phyloP scores from a whole-genome alignment of 208 protist species.

The Acanthamoeba royreba region DNA sequence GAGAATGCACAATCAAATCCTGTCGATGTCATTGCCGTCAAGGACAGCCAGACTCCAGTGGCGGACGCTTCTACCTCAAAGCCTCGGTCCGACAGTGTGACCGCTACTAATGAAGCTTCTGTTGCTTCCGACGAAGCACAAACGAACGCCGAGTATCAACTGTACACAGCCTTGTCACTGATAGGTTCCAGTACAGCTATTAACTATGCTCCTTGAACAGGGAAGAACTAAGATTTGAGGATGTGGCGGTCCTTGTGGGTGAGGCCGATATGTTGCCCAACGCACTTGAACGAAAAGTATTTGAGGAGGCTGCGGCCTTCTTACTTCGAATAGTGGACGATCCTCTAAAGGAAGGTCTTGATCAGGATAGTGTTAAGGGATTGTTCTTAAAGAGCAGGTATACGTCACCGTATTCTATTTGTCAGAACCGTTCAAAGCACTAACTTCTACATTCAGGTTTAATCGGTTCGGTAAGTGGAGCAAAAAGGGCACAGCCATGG shows the following conservation, averaged over 20 bases:
- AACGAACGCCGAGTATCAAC: background rate
- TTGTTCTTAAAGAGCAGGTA: slow-evolving; percentile 33
- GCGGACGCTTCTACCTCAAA: no score
- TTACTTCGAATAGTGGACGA: background rate
- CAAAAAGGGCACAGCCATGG: background rate
- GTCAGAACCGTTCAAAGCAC: no score
- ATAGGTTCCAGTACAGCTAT: background rate
- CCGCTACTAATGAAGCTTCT: no score
- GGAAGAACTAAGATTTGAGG: background rate
- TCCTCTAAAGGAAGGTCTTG: background rate
- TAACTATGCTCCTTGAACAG: no score
- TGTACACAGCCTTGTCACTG: background rate
- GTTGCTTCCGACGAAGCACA: no score
- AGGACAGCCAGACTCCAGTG: no score
- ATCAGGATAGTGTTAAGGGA: background rate
- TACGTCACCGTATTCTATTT: background rate
- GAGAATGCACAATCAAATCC: background rate
- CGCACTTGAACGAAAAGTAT: background rate
- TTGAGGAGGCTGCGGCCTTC: background rate
- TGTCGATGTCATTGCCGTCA: no score
- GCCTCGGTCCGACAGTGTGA: no score
- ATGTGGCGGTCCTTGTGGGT: background rate
- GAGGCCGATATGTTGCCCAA: slow-evolving; percentile 21
- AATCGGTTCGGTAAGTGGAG: background rate
- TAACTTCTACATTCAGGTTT: no score